Conservation (phyloP, 306 rosid species). For the Ormosia emarginata region DNA sequence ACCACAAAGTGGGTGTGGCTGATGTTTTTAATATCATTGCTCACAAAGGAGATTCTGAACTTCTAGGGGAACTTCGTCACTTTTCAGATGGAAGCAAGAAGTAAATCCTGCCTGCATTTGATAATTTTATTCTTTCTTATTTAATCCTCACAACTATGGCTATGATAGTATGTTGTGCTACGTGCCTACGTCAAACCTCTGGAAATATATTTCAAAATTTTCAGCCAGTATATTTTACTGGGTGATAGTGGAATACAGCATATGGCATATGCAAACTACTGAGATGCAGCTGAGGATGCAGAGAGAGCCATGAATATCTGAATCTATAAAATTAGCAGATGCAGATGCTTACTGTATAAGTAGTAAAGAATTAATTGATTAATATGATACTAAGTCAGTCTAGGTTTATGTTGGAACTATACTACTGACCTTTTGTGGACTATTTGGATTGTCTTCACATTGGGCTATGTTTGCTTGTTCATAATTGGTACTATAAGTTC, state of each 20-base stretch:
- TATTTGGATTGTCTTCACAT: background rate
- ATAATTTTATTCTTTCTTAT: background rate
- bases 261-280: background rate
- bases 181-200: background rate
- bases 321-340: background rate
- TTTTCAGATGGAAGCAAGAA: conserved; percentile 48
- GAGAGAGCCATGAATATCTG: background rate
- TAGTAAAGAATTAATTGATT: background rate
- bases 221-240: background rate
- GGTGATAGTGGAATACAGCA: background rate
- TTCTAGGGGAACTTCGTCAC: conserved; percentile 62
- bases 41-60: conserved; percentile 49
- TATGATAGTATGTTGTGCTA: background rate
- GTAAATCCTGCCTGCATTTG: conserved; percentile 39
- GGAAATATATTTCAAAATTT: background rate
- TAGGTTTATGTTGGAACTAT: background rate
- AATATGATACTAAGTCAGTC: background rate
- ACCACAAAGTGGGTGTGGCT: conserved; percentile 48
- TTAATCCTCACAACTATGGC: background rate
- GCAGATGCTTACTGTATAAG: background rate
- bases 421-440: background rate
- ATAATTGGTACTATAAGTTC: background rate
- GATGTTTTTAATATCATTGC: conserved; percentile 40
- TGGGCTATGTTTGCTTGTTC: background rate
- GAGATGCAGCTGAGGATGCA: background rate